Evolutionary conservation across 140 eudicot species (phyloP).

Genomic region (Stevia rebaudiana): DNA sequence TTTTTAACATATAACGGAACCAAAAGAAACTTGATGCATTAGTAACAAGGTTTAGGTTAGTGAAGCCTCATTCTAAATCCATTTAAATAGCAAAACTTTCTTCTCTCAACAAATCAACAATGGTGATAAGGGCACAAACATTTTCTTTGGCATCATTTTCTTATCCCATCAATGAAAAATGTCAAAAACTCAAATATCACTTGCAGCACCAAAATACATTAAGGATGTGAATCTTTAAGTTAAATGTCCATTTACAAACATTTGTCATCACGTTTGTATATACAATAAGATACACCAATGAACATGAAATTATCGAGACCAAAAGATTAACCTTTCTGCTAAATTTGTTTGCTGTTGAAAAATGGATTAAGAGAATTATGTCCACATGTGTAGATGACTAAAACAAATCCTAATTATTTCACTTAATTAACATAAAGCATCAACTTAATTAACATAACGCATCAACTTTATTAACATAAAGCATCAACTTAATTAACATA

Average conservation of each 20-base stretch:
- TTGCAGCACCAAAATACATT: too few relatives aligned
- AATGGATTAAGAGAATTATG: background rate
- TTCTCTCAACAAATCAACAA: background rate
- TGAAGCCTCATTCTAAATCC: background rate
- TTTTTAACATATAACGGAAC: background rate
- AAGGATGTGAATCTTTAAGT: too few relatives aligned
- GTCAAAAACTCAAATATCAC: too few relatives aligned
- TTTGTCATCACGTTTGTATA: background rate
- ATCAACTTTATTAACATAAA: too few relatives aligned
- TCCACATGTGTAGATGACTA: background rate
- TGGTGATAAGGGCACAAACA: background rate
- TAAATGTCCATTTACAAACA: background rate
- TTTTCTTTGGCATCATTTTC: background rate
- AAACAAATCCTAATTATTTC: too few relatives aligned
- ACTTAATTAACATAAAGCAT: background rate
- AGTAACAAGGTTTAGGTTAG: background rate
- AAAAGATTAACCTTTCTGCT: background rate
- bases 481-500: constrained; percentile 2
- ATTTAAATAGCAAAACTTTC: background rate
- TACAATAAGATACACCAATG: background rate
- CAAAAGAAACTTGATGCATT: background rate
- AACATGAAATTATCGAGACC: background rate
- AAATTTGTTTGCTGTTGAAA: background rate
- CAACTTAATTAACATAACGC: too few relatives aligned
- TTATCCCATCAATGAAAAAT: background rate